Evolutionary conservation across 1,284 basidiomycete species (phyloP), one percentile per base, ranked within the genome.

Genomic region (Austroboletus niveus): DNA sequence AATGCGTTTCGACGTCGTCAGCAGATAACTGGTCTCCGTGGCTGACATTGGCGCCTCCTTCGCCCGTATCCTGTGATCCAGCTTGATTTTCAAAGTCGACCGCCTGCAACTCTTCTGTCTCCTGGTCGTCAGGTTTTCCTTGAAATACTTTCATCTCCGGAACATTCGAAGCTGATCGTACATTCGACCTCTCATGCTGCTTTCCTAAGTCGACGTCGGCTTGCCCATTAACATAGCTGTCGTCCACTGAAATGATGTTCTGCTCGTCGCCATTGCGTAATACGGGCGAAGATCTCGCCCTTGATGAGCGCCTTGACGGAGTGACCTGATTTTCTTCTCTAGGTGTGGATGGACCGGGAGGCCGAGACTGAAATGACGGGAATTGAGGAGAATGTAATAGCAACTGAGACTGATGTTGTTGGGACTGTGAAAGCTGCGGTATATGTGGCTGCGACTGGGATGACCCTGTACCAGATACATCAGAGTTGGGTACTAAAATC

Each of bases 401-500:
- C 20, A 45, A 41, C 20, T 52, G 58, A 17, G 42, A 30, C 15
- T 56, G 59, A 8, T 31, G 27, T 15, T 47, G 52, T 17, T 62
- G 64, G 8, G 62, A 65, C 20, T 60, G 60, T 9, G 54, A 51
- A 35, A 32, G 49, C 27, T 38, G 35, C 12, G 55, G 64, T 12
- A 62, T 54, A 43, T 63, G 65, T 34, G 60, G 56, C 31, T 48
- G 44, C 24, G 55, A 38, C n/a, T 66, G 66, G 29, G 66, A 64
- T 4, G 62, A 66, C 39, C 58, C 62, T 20, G 54, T 48, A 17
- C 65, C 60, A 10, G 64, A 69, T 11, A 61, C 41, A 46, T 66
- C 65, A 15, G 65, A 70, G 31, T 66, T 69, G 1, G 66, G 65
- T n/a, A 70, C 65, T 10, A 70, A 48, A 17, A 66, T 54, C 20